Evolutionary conservation across 225 moss, liverwort and hornwort species (phyloP).

Genomic region (Physcomitrellopsis africana): DNA sequence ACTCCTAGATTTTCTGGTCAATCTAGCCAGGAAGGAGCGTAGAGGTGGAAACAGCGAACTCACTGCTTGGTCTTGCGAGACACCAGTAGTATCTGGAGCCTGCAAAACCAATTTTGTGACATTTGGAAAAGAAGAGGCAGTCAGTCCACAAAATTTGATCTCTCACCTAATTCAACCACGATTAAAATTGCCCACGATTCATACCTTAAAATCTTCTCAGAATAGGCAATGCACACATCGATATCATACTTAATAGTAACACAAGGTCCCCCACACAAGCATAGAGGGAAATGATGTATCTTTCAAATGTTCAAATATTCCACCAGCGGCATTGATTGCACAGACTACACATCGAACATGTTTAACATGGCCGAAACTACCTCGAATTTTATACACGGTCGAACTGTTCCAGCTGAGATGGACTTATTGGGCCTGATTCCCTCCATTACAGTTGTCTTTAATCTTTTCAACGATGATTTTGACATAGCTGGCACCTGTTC

Average conservation of each 20-base stretch:
- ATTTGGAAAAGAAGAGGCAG: constrained; percentile 12
- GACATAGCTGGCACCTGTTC: constrained; percentile 9
- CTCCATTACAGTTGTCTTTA: constrained; percentile 13
- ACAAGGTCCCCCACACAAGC: constrained; percentile 5
- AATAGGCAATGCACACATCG: background rate
- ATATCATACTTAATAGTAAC: constrained; percentile 11
- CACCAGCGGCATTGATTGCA: background rate
- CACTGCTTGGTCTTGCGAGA: constrained; percentile 29
- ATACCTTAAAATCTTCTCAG: background rate
- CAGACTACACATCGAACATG: background rate
- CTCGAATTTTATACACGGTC: constrained; percentile 29
- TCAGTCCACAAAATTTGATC: background rate
- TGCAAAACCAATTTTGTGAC: constrained; percentile 23
- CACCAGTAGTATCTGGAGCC: constrained; percentile 14
- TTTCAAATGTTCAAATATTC: constrained; percentile 8
- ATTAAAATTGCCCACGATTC: constrained; percentile 12
- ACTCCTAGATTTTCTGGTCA: constrained; percentile 15
- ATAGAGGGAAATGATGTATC: background rate
- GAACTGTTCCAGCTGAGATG: constrained; percentile 19
- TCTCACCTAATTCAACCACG: constrained; percentile 23
- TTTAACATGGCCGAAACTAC: constrained; percentile 20
- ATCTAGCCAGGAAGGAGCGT: constrained; percentile 5
- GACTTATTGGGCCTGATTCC: constrained; percentile 35
- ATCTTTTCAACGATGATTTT: constrained; percentile 29
- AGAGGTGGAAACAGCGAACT: constrained; percentile 20